Evolutionary conservation across 352 stramenopile genomes (phyloP).

Genomic region (Pythium apleroticum): DNA sequence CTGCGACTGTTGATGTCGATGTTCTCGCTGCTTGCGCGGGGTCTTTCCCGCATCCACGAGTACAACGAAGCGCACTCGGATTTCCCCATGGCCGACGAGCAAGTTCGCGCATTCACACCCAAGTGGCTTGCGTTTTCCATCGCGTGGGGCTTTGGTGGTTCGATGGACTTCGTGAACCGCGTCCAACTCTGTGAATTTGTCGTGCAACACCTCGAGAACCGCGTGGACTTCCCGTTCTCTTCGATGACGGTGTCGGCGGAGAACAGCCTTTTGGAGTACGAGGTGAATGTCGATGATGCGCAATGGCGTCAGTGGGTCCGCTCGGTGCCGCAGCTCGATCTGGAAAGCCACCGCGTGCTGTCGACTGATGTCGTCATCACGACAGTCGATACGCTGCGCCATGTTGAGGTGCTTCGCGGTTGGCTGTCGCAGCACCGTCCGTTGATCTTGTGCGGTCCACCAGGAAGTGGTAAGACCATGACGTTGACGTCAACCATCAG

Average conservation of each 20-base stretch:
- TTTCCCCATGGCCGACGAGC: conserved; percentile 96
- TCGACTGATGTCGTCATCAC: conserved; percentile 99
- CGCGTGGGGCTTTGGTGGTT: conserved; percentile 98
- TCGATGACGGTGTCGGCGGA: conserved; percentile 46
- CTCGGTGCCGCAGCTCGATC: conserved; percentile 96
- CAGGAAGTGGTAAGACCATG: conserved; percentile 99
- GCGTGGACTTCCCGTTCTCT: conserved; percentile 85
- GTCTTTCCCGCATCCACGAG: conserved; percentile 94
- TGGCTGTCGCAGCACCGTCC: conserved; percentile 97
- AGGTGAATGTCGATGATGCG: conserved; percentile 96
- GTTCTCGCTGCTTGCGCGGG: conserved; percentile 94
- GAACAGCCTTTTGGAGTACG: conserved; percentile 94
- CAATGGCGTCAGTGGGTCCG: conserved; percentile 96
- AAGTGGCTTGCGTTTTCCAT: conserved; percentile 98
- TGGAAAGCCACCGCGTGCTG: conserved; percentile 97
- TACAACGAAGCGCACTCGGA: conserved; percentile 99
- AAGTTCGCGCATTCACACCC: conserved; percentile 95
- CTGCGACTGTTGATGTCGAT: conserved; percentile 96
- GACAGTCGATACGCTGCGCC: conserved; percentile 98
- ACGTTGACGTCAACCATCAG: conserved; percentile 98
- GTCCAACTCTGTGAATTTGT: conserved; percentile 91
- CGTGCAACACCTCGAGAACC: conserved; percentile 85
- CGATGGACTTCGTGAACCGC: conserved; percentile 92
- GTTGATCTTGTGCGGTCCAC: conserved; percentile 97
- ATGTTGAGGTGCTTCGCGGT: conserved; percentile 96